A percentile compares a stretch with the other conserved stretches of the same genome.
Evolutionary conservation across 1,284 basidiomycete species (phyloP).

Genomic region (Leccinum colubrinum): DNA sequence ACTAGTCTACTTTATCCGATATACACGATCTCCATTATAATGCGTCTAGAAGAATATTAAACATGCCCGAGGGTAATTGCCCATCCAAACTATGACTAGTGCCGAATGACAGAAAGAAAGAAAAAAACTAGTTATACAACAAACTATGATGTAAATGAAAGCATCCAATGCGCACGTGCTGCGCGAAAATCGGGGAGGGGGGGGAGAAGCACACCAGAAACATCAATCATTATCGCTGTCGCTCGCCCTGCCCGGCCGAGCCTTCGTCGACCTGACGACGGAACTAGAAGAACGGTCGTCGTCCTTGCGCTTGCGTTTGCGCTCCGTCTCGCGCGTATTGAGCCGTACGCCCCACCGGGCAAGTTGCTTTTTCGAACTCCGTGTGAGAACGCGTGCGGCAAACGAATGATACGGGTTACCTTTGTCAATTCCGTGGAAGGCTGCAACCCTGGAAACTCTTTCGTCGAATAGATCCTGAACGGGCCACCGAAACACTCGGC

Average conservation of each 20-base stretch:
- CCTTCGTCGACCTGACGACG: slow-evolving; percentile 2
- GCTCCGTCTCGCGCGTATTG: slow-evolving; percentile 68
- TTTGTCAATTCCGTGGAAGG: slow-evolving; percentile 76
- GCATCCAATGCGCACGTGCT: slow-evolving; percentile 3
- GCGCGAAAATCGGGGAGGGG: not conserved
- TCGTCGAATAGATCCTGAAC: slow-evolving; percentile 75
- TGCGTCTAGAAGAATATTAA: slow-evolving; percentile 5
- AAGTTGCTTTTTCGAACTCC: slow-evolving; percentile 50
- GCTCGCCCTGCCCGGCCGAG: slow-evolving; percentile 16
- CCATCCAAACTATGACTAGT: slow-evolving; percentile 6
- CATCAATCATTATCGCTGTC: slow-evolving; percentile 29
- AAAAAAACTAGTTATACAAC: slow-evolving; percentile 17
- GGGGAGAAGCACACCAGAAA: not conserved
- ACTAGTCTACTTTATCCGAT: not conserved
- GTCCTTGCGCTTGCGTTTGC: slow-evolving; percentile 55
- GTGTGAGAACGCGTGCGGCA: slow-evolving; percentile 2
- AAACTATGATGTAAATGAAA: slow-evolving; percentile 7
- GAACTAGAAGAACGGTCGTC: slow-evolving; percentile 18
- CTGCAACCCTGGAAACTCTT: slow-evolving; percentile 73
- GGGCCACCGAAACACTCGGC: slow-evolving; percentile 68
- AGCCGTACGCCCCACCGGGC: slow-evolving; percentile 67
- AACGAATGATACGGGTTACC: slow-evolving; percentile 34
- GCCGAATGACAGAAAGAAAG: slow-evolving; percentile 3
- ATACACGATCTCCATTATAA: slow-evolving; percentile 16
- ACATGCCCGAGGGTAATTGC: slow-evolving; percentile 1